Evolutionary conservation across 1,284 basidiomycete genomes (phyloP), one percentile per base, ranked within the genome.

Genomic region (Trichosporon sp.): DNA sequence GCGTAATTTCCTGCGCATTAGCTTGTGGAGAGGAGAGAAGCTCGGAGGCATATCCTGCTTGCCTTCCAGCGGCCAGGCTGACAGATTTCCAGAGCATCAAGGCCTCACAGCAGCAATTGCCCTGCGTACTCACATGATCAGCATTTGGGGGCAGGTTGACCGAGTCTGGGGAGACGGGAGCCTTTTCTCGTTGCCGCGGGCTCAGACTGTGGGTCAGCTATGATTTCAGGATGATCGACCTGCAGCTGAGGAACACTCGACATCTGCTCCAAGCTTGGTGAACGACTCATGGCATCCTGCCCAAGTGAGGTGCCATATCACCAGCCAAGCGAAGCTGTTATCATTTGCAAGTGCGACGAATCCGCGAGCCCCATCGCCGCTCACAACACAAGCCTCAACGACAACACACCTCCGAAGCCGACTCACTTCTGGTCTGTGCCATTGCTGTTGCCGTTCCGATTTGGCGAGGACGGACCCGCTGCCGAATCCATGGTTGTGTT

Each of bases 1-100:
- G 69, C 19, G 74, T 72, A 31, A 80, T 77, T 58, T 80, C 79
- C 75, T 79, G n/a, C n/a, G n/a, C n/a, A n/a, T n/a, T n/a, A n/a
- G 40, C 5, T 8, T n/a, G 40, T n/a, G 13, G 40, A 8, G 40
- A n/a, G 40, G 13, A 21, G 40, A 3, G 40, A 8, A n/a, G 13
- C 11, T 2, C 14, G 19, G 25, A n/a, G 10, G 6, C 25, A 4
- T n/a, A 13, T 10, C 19, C 58, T 27, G 10, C 27, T 19, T 19
- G n/a, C n/a, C n/a, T n/a, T n/a, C n/a, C n/a, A n/a, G n/a, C n/a
- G n/a, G n/a, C n/a, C n/a, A n/a, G n/a, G n/a, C n/a, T n/a, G n/a
- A n/a, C n/a, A n/a, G n/a, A n/a, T n/a, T n/a, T n/a, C n/a, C n/a
- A n/a, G n/a, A n/a, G n/a, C n/a, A n/a, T n/a, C n/a, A n/a, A n/a